Evolutionary conservation across 2,329 filamentous ascomycete genomes (phyloP), one percentile per base, ranked within the genome.

Genomic region (Beauveria asiatica): DNA sequence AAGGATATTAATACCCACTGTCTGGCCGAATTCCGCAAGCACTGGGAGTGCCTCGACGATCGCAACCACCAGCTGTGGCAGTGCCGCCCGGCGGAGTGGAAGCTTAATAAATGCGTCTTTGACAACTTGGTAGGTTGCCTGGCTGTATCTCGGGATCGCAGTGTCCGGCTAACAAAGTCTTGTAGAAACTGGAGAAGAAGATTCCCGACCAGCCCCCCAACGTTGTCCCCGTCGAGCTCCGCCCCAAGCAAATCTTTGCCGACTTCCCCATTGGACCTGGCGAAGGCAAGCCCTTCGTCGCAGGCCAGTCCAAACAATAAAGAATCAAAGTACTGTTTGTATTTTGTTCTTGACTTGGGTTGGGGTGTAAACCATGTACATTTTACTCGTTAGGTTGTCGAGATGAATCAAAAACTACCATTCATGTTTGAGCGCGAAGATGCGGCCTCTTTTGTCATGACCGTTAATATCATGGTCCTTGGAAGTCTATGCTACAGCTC

Each of bases 41-140:
- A 99, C 79, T 99, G 92, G 92, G 82, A 90, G 70, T 99, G 94
- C 72, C 83, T 99, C 61, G 94, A 99, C 72, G 88, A 96, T 79
- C 92, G 95, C 80, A 99, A 99, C 81, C 94, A 99, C 72, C 90
- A 96, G 77, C 80, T 97, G 62, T 99, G 91, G 89, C 91, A 97
- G 72, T 99, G 94, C 80, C 85, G 94, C 69, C 86, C 86, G 70
- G 80, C 83, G 65, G 94, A 99, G 81, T 87, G 90, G 84, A 87
- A 87, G 72, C 80, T 99, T 69, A 99, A 97, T 82, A 88, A 87
- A 78, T 99, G 94, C 76, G 92, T 97, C 53, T 97, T 89, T 72
- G 88, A 97, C 67, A 97, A 97, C 74, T 76, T 99, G 79, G 94
- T 99, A 80, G 64, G 89, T 80, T 25, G 56, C 10, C 5, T 10